Evolutionary conservation across 2,329 filamentous ascomycete species (phyloP), one percentile per base, ranked within the genome.

Genomic region (Raffaelea albimanens): DNA sequence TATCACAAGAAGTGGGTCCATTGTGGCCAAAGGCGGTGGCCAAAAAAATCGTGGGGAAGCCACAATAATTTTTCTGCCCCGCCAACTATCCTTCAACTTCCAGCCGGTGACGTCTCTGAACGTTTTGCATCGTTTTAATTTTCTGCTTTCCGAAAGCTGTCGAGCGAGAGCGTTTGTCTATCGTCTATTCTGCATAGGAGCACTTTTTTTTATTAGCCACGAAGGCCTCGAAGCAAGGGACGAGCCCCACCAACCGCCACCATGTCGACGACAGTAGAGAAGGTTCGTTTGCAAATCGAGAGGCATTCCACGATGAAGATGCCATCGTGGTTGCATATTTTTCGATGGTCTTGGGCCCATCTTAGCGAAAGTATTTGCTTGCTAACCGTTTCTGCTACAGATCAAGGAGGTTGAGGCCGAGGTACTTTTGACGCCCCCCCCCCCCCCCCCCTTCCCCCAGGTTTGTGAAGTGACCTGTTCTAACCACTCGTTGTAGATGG

Each of bases 181-280:
- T 16, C 34, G 14, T 38, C n/a, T 16, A 38, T 38, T 38, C 5
- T 19, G 34, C 34, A 38, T 38, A 29, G 7, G 25, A 7, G 13
- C 13, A 7, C 25, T 29, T 38, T 16, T n/a, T 16, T 38, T 16
- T 8, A 38, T n/a, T 16, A 8, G 14, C 13, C 34, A 16, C 5
- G n/a, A 16, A 5, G 13, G 7, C 14, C 34, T 38, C 18, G 5
- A 8, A 5, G 5, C 34, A 8, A 16, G 18, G 34, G 18, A 19
- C 5, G n/a, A 8, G 34, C 18, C 34, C 18, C 34, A 38, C 23
- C 38, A 45, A 39, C 51, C 46, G 63, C 64, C 73, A 85, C 67
- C 61, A 97, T 97, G 93, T 77, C 91, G 76, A 97, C 91, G 52
- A 97, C 91, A 39, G 89, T 96, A 65, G 91, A 97, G 61, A 97